Base-by-base conservation (phyloP, 345 rosid genomes). In the Aquilaria yunnanensis region DNA sequence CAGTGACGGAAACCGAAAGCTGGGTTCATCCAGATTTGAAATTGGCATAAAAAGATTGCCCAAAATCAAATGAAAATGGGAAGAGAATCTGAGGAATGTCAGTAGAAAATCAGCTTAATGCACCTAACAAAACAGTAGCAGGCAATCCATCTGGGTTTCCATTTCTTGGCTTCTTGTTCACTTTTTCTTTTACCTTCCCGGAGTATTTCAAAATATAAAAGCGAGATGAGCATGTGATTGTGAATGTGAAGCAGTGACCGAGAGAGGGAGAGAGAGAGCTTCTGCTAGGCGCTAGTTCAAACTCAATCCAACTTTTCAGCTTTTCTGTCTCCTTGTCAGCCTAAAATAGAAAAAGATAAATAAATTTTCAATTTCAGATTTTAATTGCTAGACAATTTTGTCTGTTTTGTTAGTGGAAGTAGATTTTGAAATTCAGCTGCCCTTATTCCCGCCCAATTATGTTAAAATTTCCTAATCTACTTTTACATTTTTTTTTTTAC, bases 31-130 rank as follows among this genome's bases (percentile, higher is more conserved):
- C 66, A 64, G 74, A 71, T 56, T 71, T 67, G 13, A 74, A 61
- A 53, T 54, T 60, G 34, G 30, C 43, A 74, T 34, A 47, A 54
- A 47, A 46, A 62, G 14, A 47, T 41, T 12, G 32, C 57, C 43
- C 51, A 3, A 58, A 45, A 13, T 59, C 16, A 10, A 51, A 14
- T 12, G n/a, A 58, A 60, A 23, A 47, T 66, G 62, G 77, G 14
- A 67, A 45, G 61, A 60, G 64, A 67, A 59, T 65, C 76, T 54
- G 73, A 9, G 67, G 80, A 74, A 72, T 78, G 81, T 74, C 78
- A 65, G 74, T 14, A n/a, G 69, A 47, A 49, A 57, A 47, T 53
- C 64, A 37, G 16, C 30, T 13, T n/a, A 72, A 30, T 56, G 12
- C 63, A 59, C 52, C 30, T 59, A 3, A 32, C 50, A 10, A 14